Evolutionary conservation across 2,329 filamentous ascomycete species (phyloP), one percentile per base, ranked within the genome.

Genomic region (Penicillium sp.): DNA sequence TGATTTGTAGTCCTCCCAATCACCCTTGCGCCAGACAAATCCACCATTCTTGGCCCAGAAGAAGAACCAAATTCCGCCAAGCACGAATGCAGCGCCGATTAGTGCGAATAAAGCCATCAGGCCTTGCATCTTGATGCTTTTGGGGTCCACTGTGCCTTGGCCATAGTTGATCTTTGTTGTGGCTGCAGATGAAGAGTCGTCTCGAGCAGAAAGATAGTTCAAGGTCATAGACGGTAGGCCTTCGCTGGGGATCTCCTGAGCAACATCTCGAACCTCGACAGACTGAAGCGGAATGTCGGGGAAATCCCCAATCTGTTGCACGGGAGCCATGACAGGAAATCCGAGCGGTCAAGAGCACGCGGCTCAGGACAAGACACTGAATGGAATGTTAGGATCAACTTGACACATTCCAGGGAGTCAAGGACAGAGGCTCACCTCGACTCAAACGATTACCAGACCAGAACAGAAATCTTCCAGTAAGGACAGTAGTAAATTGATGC

Each of bases 1-100:
- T 1, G 90, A 89, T 76, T 98, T 98, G 86, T 99, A 99, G 73
- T 99, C 95, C 6, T 98, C 94, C 94, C 95, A 99, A 78, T 99
- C 95, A 38, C 87, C 83, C 65, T 96, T 81, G 51, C 85, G 85
- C 83, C 93, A 98, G 65, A 90, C 82, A 81, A 98, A 97, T 14
- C 95, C 95, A 63, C 95, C 95, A 70, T 98, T 97, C 79, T 91
- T 94, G 59, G 94, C 94, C 90, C 92, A 96, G 84, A 96, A 96
- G 85, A 99, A 98, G 84, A 99, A 97, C 93, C 95, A 99, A 73
- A 98, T 92, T 26, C 84, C 86, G 0, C 83, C 85, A 3, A 91
- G 61, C 26, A 95, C 90, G 73, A 98, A 90, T 35, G 80, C 86
- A 0, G 88, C 87, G 37, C 91, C 92, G 55, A 98, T 87, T 19